Conservation (phyloP, 768 basidiomycete genomes). For the Boletus edulis region DNA sequence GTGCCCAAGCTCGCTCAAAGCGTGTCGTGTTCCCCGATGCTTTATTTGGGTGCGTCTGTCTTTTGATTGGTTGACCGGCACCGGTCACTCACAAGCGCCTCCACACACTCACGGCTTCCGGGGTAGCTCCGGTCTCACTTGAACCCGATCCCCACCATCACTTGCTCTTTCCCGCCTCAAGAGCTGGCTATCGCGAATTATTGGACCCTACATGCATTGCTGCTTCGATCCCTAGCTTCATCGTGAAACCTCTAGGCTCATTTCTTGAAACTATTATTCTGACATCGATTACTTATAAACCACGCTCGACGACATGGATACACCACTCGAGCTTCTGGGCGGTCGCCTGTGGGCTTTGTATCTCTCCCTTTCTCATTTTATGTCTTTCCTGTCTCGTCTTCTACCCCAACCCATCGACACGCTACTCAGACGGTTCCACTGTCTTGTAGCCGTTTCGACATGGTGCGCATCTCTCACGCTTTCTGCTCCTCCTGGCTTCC, state of each 20-base stretch:
- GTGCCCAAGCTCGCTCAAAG: too few relatives aligned
- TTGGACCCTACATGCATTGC: conserved; percentile 1
- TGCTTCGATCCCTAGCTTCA: neutral
- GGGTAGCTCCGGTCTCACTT: neutral
- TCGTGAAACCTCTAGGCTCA: neutral
- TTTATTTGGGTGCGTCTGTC: conserved; percentile 11
- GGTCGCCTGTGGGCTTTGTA: conserved; percentile 16
- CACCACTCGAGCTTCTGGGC: conserved; percentile 14
- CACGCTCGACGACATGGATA: conserved; percentile 21
- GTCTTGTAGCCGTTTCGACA: conserved; percentile 17
- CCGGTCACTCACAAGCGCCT: too few relatives aligned
- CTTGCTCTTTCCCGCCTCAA: neutral
- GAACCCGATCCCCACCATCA: neutral
- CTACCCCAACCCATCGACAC: conserved; percentile 18
- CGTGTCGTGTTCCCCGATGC: neutral
- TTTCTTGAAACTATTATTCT: neutral
- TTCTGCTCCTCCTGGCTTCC: conserved; percentile 49
- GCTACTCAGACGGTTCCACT: conserved; percentile 19
- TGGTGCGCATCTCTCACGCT: conserved; percentile 13
- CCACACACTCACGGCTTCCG: too few relatives aligned
- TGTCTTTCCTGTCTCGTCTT: conserved; percentile 15
- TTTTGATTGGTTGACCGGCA: neutral
- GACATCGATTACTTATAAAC: neutral
- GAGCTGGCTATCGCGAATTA: neutral
- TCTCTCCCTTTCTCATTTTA: conserved; percentile 5